Conservation (phyloP, 352 stramenopile species). For the Globisporangium apiculatum region DNA sequence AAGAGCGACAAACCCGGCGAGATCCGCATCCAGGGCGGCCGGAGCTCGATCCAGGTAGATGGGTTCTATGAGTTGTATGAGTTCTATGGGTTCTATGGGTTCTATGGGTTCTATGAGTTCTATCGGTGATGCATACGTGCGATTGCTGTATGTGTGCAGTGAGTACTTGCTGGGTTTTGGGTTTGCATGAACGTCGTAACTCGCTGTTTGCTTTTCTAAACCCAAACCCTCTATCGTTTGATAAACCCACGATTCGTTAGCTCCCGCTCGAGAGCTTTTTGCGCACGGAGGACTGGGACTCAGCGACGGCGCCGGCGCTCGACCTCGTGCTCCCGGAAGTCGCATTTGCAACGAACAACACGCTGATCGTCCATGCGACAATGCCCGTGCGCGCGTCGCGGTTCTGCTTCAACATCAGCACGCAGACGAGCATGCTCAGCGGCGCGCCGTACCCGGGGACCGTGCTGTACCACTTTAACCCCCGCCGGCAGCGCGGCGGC, state of each 20-base stretch:
- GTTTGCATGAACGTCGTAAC: background rate
- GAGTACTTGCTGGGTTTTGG: no score
- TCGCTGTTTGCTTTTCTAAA: no score
- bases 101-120: no score
- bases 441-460: conserved; percentile 65
- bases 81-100: no score
- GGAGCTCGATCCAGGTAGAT: conserved; percentile 51
- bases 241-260: background rate
- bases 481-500: conserved; percentile 48
- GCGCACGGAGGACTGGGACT: conserved; percentile 74
- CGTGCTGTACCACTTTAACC: conserved; percentile 79
- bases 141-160: no score
- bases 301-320: conserved; percentile 40
- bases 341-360: conserved; percentile 81
- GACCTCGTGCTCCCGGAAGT: conserved; percentile 67
- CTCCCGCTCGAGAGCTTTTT: conserved; percentile 75
- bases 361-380: conserved; percentile 73
- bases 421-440: conserved; percentile 60
- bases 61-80: no score
- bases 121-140: no score
- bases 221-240: no score
- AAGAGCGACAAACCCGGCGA: conserved; percentile 71
- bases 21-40: conserved; percentile 69
- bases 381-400: conserved; percentile 50
- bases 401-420: conserved; percentile 78